phyloP scores from a whole-genome alignment of 306 rosid species.

The Prunus kanzakura region DNA sequence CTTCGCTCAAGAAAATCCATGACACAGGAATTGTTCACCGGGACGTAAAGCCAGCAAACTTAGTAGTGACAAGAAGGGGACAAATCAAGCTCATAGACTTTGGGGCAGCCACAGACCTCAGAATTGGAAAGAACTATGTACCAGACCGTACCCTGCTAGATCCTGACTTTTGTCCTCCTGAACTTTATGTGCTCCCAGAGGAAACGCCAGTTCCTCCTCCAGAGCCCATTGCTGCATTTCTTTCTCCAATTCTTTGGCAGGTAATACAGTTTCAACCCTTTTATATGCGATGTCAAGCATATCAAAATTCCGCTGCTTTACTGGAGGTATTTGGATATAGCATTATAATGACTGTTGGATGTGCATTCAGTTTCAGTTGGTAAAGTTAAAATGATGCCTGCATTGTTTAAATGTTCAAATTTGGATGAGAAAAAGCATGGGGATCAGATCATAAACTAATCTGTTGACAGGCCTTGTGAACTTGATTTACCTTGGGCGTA shows the following conservation, averaged over 20 bases:
- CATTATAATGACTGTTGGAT: too few relatives aligned
- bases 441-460: slow-evolving; percentile 5
- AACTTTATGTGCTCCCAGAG: slow-evolving; percentile 80
- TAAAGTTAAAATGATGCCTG: too few relatives aligned
- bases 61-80: slow-evolving; percentile 80
- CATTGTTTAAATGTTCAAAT: too few relatives aligned
- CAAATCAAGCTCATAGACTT: slow-evolving; percentile 89
- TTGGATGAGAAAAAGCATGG: not conserved
- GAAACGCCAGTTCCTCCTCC: slow-evolving; percentile 96
- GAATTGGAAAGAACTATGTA: slow-evolving; percentile 87
- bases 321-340: not conserved
- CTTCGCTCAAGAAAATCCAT: slow-evolving; percentile 84
- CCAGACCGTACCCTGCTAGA: slow-evolving; percentile 70
- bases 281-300: not conserved
- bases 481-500: too few relatives aligned
- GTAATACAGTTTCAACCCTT: slow-evolving; percentile 30
- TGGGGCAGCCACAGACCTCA: slow-evolving; percentile 92
- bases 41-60: slow-evolving; percentile 87
- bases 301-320: not conserved
- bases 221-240: slow-evolving; percentile 81
- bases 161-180: slow-evolving; percentile 92
- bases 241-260: slow-evolving; percentile 97
- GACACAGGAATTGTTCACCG: slow-evolving; percentile 91
- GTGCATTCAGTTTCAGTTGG: too few relatives aligned
- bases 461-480: not conserved